phyloP scores from a whole-genome alignment of 805 yeast species.

The Metschnikowia lachancei region DNA sequence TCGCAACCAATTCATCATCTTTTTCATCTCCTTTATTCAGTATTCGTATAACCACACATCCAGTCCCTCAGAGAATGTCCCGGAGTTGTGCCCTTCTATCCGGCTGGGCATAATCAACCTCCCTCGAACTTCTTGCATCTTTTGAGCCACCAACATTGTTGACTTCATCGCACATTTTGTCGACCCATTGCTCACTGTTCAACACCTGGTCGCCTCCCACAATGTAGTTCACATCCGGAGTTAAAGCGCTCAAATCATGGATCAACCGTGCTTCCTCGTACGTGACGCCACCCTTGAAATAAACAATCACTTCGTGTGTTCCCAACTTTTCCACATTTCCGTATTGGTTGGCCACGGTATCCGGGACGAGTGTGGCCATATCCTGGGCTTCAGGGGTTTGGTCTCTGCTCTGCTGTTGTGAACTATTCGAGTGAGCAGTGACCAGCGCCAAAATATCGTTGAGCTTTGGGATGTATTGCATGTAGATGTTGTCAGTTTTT shows the following conservation, averaged over 20 bases:
- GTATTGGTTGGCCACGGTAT: constrained; percentile 29
- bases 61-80: constrained; percentile 23
- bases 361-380: constrained; percentile 41
- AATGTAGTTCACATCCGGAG: constrained; percentile 59
- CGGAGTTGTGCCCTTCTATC: constrained; percentile 41
- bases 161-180: constrained; percentile 32
- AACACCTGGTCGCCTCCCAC: constrained; percentile 64
- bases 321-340: constrained; percentile 29
- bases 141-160: constrained; percentile 6
- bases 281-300: constrained; percentile 84
- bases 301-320: constrained; percentile 66
- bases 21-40: too few species aligned
- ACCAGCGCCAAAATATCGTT: constrained; percentile 37
- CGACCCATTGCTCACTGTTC: constrained; percentile 37
- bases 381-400: constrained; percentile 11
- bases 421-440: constrained; percentile 11
- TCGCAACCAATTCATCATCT: too few species aligned
- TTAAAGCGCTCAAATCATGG: constrained; percentile 60
- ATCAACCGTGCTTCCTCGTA: constrained; percentile 88
- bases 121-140: constrained; percentile 6
- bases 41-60: too few species aligned
- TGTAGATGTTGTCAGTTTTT: constrained; percentile 66
- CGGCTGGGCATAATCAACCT: constrained; percentile 23
- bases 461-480: constrained; percentile 86
- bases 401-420: constrained; percentile 10